Conservation (phyloP, 371 early-diverging fungal species). For the Mucor plumbeus region DNA sequence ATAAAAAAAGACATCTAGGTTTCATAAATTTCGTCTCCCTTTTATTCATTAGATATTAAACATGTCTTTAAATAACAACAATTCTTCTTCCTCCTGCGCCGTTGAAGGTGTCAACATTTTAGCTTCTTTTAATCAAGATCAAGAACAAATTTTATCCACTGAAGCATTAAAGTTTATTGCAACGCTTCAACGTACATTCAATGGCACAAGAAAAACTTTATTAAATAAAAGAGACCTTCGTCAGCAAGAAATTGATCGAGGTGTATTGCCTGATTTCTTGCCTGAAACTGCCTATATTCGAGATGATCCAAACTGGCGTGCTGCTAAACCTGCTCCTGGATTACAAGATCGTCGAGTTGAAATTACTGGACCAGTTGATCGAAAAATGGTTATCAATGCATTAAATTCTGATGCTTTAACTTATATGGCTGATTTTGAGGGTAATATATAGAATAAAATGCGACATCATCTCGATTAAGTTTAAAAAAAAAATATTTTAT, state of each 20-base stretch:
- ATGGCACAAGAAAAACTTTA: slow-evolving; percentile 81
- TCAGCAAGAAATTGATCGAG: slow-evolving; percentile 81
- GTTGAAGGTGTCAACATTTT: slow-evolving; percentile 36
- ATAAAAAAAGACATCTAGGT: background rate
- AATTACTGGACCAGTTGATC: slow-evolving; percentile 97
- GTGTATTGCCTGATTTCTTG: slow-evolving; percentile 87
- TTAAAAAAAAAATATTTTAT: no score
- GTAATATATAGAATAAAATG: slow-evolving; percentile 38
- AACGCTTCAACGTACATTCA: slow-evolving; percentile 86
- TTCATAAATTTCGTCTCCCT: background rate
- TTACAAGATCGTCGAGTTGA: slow-evolving; percentile 92
- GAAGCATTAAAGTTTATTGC: slow-evolving; percentile 87
- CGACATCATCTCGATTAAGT: no score
- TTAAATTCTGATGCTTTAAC: slow-evolving; percentile 92
- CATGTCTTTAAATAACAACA: slow-evolving; percentile 3
- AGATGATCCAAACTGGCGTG: slow-evolving; percentile 87
- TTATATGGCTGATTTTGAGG: slow-evolving; percentile 98
- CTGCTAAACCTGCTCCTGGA: slow-evolving; percentile 91
- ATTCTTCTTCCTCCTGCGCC: background rate
- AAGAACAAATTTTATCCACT: slow-evolving; percentile 75
- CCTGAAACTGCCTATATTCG: slow-evolving; percentile 92
- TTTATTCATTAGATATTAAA: background rate
- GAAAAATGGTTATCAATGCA: slow-evolving; percentile 98
- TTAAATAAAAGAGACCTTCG: slow-evolving; percentile 75
- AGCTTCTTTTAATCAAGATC: slow-evolving; percentile 31